Evolutionary conservation across 2,329 filamentous ascomycete species (phyloP), one percentile per base, ranked within the genome.

Genomic region (Cordyceps tenuipes): DNA sequence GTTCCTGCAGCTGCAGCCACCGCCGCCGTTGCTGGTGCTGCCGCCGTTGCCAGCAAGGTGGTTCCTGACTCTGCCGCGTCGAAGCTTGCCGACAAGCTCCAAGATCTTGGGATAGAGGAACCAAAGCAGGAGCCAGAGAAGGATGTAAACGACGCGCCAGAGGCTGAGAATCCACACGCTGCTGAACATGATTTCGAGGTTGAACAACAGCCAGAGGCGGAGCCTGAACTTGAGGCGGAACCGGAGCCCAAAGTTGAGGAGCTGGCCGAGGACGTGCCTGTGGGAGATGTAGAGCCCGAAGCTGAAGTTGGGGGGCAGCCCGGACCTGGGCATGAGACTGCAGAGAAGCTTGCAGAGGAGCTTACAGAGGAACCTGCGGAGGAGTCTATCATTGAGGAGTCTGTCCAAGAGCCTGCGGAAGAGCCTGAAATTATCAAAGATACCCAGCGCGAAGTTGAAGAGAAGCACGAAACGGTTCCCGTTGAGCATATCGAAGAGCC

Each of bases 401-500:
- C 49, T 6, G 7, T 29, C 29, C 59, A 64, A n/a, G 62, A 69
- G 51, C 63, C 47, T 8, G 57, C 53, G 17, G 58, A 62, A n/a
- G 61, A 67, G 31, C 57, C 46, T 5, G 59, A 60, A 17, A 60
- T 60, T 21, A 59, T 66, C 41, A 59, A 67, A 54, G 49, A 59
- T 57, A 39, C 46, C 54, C 54, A 49, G 6, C 21, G 44, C 17
- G 44, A 60, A 39, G 39, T 43, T 34, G 53, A 53, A 36, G 56
- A 64, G 41, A 41, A 61, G 31, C 46, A 61, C 43, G 53, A 64
- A 26, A 29, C 48, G 12, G 47, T 39, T 6, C 21, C 59, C 1
- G 58, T 43, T 9, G 57, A 64, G 8, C 41, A 60, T 8, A 26
- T 51, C 19, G 48, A 48, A n/a, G 60, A 62, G 34, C n/a, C 56